Conservation (phyloP, 345 rosid genomes). For the Dimocarpus longan region DNA sequence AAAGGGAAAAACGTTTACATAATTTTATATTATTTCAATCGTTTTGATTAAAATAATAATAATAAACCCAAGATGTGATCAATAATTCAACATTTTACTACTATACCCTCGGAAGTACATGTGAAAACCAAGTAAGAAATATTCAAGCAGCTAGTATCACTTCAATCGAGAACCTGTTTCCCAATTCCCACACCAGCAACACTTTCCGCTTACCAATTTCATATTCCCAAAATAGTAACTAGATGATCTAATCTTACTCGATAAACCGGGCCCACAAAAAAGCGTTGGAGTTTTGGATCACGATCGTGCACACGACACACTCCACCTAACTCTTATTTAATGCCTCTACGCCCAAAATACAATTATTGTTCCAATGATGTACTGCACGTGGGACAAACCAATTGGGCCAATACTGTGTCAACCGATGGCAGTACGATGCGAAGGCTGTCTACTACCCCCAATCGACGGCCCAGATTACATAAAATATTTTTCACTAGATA, state of each 20-base stretch:
- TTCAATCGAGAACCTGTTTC: background rate
- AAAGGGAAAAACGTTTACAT: too few relatives aligned
- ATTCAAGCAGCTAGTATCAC: background rate
- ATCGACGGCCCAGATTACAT: constrained; percentile 9
- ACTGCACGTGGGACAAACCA: background rate
- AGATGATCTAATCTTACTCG: background rate
- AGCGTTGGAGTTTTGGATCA: background rate
- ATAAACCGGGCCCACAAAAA: background rate
- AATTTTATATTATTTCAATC: too few relatives aligned
- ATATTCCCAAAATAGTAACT: background rate
- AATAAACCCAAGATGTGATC: too few relatives aligned
- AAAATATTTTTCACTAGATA: constrained; percentile 9
- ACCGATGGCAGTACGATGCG: background rate
- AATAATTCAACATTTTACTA: too few relatives aligned
- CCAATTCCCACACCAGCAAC: background rate
- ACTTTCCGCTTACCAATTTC: background rate
- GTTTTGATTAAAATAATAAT: too few relatives aligned
- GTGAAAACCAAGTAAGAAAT: background rate
- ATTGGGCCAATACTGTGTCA: background rate
- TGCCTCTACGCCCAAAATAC: background rate
- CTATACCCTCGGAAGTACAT: too few relatives aligned
- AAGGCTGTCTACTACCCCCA: background rate
- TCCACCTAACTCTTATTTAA: background rate
- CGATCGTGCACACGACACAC: background rate
- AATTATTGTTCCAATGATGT: background rate